Conservation (phyloP, 75 land plant genomes). For the Pinus tabuliformis region DNA sequence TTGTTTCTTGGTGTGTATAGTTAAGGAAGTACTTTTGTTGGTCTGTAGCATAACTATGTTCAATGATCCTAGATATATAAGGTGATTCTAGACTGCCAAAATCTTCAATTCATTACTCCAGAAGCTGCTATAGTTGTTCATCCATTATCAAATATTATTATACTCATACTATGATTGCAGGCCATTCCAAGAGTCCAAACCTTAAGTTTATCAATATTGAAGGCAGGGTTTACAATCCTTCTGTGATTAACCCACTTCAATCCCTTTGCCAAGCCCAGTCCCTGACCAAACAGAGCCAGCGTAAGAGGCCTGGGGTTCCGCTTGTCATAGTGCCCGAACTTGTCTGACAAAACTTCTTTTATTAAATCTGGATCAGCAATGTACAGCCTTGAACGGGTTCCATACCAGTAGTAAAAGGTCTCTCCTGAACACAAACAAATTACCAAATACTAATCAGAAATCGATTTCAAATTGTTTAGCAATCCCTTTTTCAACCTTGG, state of each 20-base stretch:
- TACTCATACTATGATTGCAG: neutral
- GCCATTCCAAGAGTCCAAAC: slow-evolving; percentile 9
- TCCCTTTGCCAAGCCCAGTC: slow-evolving; percentile 18
- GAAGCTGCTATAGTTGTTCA: too few relatives aligned
- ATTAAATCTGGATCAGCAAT: slow-evolving; percentile 39
- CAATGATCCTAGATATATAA: too few relatives aligned
- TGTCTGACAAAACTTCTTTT: slow-evolving; percentile 36
- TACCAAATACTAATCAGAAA: neutral
- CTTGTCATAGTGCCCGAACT: slow-evolving; percentile 19
- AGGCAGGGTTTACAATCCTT: slow-evolving; percentile 20
- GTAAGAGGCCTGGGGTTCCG: neutral
- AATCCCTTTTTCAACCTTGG: too few relatives aligned
- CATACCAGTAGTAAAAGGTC: slow-evolving; percentile 44
- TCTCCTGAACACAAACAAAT: slow-evolving; percentile 27
- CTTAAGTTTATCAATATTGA: slow-evolving; percentile 33
- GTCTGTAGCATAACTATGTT: too few relatives aligned
- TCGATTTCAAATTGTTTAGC: too few relatives aligned
- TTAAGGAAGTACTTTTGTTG: too few relatives aligned
- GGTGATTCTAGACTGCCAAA: too few relatives aligned
- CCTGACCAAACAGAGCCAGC: slow-evolving; percentile 18
- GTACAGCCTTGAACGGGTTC: slow-evolving; percentile 30
- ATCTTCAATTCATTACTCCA: too few relatives aligned
- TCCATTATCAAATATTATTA: neutral
- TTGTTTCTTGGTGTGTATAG: too few relatives aligned
- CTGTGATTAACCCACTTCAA: slow-evolving; percentile 18